Evolutionary conservation across 208 protist species (phyloP).

Genomic region (Crithidia bombi): DNA sequence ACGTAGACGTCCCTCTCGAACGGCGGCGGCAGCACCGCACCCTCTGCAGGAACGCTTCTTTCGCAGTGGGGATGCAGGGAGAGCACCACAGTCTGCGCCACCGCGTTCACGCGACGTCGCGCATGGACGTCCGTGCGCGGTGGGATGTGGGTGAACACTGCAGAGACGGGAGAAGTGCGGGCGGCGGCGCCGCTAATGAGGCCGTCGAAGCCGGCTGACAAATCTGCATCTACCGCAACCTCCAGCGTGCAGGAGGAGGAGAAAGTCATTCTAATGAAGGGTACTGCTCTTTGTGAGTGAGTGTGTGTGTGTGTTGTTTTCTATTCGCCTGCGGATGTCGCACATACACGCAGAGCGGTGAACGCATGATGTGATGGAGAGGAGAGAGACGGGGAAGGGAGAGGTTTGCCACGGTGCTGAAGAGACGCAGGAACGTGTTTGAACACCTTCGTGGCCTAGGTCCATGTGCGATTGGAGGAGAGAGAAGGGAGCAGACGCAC

Average conservation of each 20-base stretch:
- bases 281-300: neutral
- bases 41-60: neutral
- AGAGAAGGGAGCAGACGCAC: too few species aligned
- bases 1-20: conserved; percentile 8
- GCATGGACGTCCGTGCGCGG: conserved; percentile 5
- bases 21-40: neutral
- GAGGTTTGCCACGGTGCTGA: too few species aligned
- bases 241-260: conserved; percentile 5
- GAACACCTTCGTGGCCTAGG: too few species aligned
- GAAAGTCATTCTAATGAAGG: neutral
- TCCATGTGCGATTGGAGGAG: too few species aligned
- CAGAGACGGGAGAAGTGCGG: neutral
- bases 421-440: too few species aligned
- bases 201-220: conserved; percentile 18
- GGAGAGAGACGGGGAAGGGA: too few species aligned
- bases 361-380: too few species aligned
- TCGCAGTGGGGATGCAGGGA: neutral
- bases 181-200: conserved; percentile 3
- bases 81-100: conserved; percentile 32
- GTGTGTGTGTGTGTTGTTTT: neutral
- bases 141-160: conserved; percentile 9
- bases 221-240: conserved; percentile 25
- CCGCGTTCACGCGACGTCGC: conserved; percentile 21
- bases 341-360: too few species aligned
- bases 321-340: too few species aligned